phyloP scores from a whole-genome alignment of 192 early-diverging fungal species.

The Paraglomus brasilianum region DNA sequence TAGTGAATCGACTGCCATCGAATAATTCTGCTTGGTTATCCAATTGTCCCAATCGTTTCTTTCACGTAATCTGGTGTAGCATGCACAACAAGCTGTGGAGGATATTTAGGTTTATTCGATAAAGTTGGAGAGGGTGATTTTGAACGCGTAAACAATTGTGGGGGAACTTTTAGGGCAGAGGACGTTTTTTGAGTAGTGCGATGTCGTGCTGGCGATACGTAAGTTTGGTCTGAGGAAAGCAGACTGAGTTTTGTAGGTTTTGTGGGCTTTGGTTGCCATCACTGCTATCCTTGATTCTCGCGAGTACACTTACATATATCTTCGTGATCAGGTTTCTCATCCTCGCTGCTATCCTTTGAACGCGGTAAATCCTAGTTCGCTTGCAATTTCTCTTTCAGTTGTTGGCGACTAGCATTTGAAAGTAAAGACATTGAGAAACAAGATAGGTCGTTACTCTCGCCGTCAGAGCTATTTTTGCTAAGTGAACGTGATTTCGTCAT shows the following conservation, averaged over 20 bases:
- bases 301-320: not conserved
- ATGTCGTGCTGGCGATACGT: conserved; percentile 37
- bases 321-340: not conserved
- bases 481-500: conserved; percentile 3
- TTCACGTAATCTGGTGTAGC: conserved; percentile 46
- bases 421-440: conserved; percentile 3
- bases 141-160: conserved; percentile 5
- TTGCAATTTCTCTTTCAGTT: conserved; percentile 60
- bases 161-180: conserved; percentile 1
- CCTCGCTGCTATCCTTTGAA: conserved; percentile 49
- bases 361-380: conserved; percentile 58
- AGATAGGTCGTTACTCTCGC: conserved; percentile 20
- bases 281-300: conserved; percentile 16
- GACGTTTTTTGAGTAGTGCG: not conserved
- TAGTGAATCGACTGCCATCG: conserved; percentile 60
- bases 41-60: conserved; percentile 84
- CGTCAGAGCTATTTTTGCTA: conserved; percentile 22
- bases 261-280: not conserved
- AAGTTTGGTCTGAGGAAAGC: conserved; percentile 17
- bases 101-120: conserved; percentile 34
- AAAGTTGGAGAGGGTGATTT: conserved; percentile 16
- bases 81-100: conserved; percentile 41
- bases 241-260: conserved; percentile 16
- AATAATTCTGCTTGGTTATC: conserved; percentile 74
- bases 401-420: conserved; percentile 31